Conservation (phyloP, 108 stramenopile genomes). For the Parmales sp. region DNA sequence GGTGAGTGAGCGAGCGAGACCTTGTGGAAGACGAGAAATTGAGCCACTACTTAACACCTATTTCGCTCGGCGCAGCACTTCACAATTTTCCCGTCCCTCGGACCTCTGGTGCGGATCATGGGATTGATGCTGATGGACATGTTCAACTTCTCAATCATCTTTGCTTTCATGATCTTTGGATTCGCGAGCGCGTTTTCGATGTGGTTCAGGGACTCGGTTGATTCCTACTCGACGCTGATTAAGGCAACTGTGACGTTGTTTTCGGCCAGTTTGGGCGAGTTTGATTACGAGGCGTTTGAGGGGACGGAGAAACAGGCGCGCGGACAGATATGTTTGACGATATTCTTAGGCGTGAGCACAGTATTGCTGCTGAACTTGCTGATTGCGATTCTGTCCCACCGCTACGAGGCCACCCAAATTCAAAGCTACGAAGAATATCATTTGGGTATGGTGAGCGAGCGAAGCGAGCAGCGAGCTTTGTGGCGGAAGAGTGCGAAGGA, state of each 20-base stretch:
- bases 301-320: neutral
- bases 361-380: neutral
- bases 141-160: neutral
- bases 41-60: no score
- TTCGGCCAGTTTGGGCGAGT: neutral
- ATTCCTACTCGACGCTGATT: neutral
- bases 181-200: neutral
- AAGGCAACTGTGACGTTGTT: neutral
- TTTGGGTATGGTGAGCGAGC: no score
- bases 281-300: neutral
- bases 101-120: neutral
- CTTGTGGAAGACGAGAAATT: no score
- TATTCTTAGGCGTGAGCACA: neutral
- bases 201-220: neutral
- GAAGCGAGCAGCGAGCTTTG: no score
- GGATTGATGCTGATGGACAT: conserved; percentile 2
- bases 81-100: neutral
- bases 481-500: no score
- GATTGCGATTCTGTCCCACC: neutral
- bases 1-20: no score
- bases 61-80: no score
- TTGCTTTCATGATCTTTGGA: neutral
- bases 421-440: neutral
- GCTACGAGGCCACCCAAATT: neutral
- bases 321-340: neutral